Evolutionary conservation across 768 basidiomycete species (phyloP), one percentile per base, ranked within the genome.

Genomic region (Auriscalpium microsporum): DNA sequence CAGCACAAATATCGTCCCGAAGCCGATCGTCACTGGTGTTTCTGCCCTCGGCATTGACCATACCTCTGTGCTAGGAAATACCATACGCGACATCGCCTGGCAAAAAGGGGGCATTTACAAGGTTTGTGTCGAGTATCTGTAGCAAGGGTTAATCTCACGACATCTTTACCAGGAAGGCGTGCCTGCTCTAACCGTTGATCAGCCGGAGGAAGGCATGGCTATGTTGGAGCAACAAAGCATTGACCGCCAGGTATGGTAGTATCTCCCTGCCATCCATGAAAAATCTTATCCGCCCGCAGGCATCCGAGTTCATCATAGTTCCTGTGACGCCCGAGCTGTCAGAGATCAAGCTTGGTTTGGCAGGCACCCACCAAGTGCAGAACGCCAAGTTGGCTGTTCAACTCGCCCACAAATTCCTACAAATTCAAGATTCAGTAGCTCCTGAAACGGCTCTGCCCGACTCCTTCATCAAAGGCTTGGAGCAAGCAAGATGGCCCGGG

Each of bases 61-160:
- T 71, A 82, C 89, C 45, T 73, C 77, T 54, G 82, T 96, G 23
- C 76, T 99, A 2, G 96, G 96, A 0, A 86, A 86, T 63, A 96
- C 94, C 0, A 70, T 98, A 4, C 70, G 75, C 36, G 90, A 96
- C 64, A 98, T 99, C 60, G 90, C 94, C 1, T 82, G 82, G 79
- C 95, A 98, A 65, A 99, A 99, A 69, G 91, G 86, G 33, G 96
- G 96, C 2, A 98, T 99, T 52, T 98, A 87, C 72, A 99, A 99
- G 79, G 88, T 82, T 51, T 33, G 71, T 58, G 33, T 36, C n/a
- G 35, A 21, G 17, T 34, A 28, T 5, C 14, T 50, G 50, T 45
- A 14, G 16, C 19, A n/a, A 13, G 14, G 28, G 28, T 4, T 5
- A 28, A 28, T 28, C 28, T 28, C 28, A 28, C 28, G 28, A 28